Evolutionary conservation across 2,329 filamentous ascomycete genomes (phyloP).

Genomic region (Lachnellula hyalina): DNA sequence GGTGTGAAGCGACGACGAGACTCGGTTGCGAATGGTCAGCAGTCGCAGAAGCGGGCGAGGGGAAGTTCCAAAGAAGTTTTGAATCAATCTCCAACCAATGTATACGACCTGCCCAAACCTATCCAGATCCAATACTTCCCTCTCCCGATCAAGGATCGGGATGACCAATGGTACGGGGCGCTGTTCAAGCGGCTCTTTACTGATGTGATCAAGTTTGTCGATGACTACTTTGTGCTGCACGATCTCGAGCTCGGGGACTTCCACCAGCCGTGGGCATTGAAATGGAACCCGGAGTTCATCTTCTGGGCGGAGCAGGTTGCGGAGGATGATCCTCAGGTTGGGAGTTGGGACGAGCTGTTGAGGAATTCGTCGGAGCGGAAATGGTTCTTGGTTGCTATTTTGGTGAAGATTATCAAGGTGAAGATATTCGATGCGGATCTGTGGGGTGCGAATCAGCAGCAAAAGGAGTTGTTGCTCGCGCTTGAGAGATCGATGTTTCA

Average conservation of each 20-base stretch:
- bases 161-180: conserved; percentile 19
- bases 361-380: conserved; percentile 17
- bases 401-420: conserved; percentile 19
- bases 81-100: conserved; percentile 1
- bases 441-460: conserved; percentile 20
- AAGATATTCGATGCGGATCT: conserved; percentile 24
- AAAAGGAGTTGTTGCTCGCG: conserved; percentile 17
- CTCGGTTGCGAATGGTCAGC: background rate
- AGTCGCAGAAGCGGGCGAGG: background rate
- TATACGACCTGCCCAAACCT: conserved; percentile 11
- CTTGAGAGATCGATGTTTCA: conserved; percentile 22
- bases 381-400: conserved; percentile 22
- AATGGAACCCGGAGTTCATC: conserved; percentile 17
- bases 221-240: conserved; percentile 14
- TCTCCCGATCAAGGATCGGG: conserved; percentile 15
- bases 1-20: background rate
- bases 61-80: background rate
- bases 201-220: conserved; percentile 4
- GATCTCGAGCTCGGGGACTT: conserved; percentile 6
- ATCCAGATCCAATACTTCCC: conserved; percentile 9
- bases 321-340: conserved; percentile 17
- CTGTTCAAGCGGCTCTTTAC: conserved; percentile 13
- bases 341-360: conserved; percentile 25
- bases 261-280: conserved; percentile 13
- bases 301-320: conserved; percentile 19